Evolutionary conservation across 345 rosid genomes (phyloP), one percentile per base, ranked within the genome.

Genomic region (Salix dunnii): DNA sequence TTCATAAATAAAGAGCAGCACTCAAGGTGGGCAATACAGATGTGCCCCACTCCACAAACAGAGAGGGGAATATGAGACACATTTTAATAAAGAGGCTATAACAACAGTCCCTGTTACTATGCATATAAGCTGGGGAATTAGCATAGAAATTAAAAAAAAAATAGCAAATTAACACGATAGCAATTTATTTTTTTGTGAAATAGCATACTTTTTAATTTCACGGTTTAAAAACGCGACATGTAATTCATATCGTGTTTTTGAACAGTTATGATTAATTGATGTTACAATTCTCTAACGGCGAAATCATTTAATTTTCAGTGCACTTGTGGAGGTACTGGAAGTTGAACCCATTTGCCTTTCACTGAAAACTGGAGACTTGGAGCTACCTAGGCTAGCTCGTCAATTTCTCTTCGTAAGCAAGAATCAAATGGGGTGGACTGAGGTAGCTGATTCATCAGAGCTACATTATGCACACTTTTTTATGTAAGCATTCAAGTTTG

Each of bases 351-450:
- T 36, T 49, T 49, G 6, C 9, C 55, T 49, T 49, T 49, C 55
- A 18, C 55, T 18, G 55, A 33, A 33, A 5, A 33, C 35, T 33
- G 35, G 5, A 33, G 55, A 49, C 55, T 17, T 6, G 8, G 55
- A 49, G 20, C n/a, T 6, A 18, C 55, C 4, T 49, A 6, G 92
- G 85, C 93, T 90, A 9, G 96, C 97, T 36, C 90, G 86, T 43
- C 93, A 84, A 74, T 90, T 93, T 84, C 86, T 90, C 49, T 78
- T 77, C 55, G 78, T 77, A 17, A 82, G 87, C 81, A 82, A 85
- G 80, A 82, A 76, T 71, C 85, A 83, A 72, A 62, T 21, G 20
- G 35, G 28, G 43, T 55, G 43, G 28, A 38, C 62, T 55, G 79
- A 76, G 66, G 31, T 40, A 38, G 60, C 74, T 65, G 64, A 77